A percentile compares a stretch with the other conserved stretches of the same genome.
Evolutionary conservation across 192 early-diverging fungal genomes (phyloP).

Genomic region (Coemansia sp.): DNA sequence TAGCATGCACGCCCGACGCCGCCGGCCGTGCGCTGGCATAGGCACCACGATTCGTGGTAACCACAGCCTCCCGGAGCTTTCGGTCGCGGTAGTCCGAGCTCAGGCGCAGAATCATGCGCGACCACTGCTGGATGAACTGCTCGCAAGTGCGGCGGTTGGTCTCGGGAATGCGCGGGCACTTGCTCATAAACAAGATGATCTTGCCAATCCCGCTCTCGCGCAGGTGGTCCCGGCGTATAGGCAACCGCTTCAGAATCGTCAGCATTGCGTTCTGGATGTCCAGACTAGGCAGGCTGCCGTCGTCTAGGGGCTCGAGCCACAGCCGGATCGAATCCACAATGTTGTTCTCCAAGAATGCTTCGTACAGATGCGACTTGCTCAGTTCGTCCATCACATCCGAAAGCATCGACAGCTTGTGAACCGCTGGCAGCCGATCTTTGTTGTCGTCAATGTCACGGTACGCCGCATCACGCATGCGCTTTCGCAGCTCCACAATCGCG

Average conservation of each 20-base stretch:
- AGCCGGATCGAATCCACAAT: constrained; percentile 78
- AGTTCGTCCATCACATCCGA: constrained; percentile 43
- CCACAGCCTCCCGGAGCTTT: constrained; percentile 23
- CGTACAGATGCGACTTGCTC: constrained; percentile 56
- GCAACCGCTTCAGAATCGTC: constrained; percentile 64
- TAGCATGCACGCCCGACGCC: neutral
- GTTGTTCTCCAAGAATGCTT: constrained; percentile 76
- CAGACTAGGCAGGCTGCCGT: constrained; percentile 82
- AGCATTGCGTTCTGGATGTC: constrained; percentile 84
- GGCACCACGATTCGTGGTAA: constrained; percentile 6
- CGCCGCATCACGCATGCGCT: constrained; percentile 51
- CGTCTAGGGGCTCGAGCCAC: constrained; percentile 88
- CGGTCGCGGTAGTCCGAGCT: constrained; percentile 68
- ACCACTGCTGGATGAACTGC: constrained; percentile 79
- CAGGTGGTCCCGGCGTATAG: constrained; percentile 70
- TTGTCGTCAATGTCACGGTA: constrained; percentile 52
- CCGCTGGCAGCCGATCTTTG: constrained; percentile 48
- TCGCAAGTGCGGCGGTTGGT: constrained; percentile 67
- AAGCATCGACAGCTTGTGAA: constrained; percentile 53
- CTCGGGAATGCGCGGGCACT: constrained; percentile 72
- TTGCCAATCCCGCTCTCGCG: constrained; percentile 78
- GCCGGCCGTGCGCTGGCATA: neutral
- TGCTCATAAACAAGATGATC: constrained; percentile 85
- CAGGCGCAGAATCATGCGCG: constrained; percentile 75
- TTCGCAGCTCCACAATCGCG: constrained; percentile 41